These are phyloP conservation scores for Allodekkera sacchari DNA, from an alignment of 805 yeast species.

Conservation along the genomic window DNA sequence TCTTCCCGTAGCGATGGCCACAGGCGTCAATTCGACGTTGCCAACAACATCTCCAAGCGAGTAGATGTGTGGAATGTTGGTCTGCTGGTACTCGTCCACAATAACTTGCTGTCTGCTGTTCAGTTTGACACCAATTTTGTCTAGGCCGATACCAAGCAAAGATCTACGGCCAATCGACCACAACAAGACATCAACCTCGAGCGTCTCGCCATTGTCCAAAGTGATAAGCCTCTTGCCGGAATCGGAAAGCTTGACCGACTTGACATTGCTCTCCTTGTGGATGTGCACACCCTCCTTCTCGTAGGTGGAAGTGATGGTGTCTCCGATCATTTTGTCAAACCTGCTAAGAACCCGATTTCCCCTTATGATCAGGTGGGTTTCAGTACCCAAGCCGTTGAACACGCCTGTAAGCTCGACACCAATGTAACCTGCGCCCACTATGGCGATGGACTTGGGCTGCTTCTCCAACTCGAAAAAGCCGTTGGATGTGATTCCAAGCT, in stretches of 20 bases:
- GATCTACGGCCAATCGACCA: conserved; percentile 96
- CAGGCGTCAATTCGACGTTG: conserved; percentile 91
- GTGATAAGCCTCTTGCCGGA: conserved; percentile 42
- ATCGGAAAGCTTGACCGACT: conserved; percentile 37
- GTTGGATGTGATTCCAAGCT: conserved; percentile 79
- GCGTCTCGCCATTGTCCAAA: conserved; percentile 30
- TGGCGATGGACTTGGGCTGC: conserved; percentile 88
- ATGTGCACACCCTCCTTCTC: conserved; percentile 73
- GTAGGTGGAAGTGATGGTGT: conserved; percentile 73
- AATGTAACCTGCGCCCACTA: conserved; percentile 97
- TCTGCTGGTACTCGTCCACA: conserved; percentile 85
- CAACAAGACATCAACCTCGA: conserved; percentile 72
- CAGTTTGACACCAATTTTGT: conserved; percentile 61
- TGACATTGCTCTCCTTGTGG: conserved; percentile 55
- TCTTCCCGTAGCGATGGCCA: conserved; percentile 98
- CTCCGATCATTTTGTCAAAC: conserved; percentile 76
- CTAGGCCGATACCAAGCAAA: conserved; percentile 64
- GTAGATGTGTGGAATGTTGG: conserved; percentile 61
- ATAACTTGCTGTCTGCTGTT: conserved; percentile 54
- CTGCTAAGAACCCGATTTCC: conserved; percentile 85
- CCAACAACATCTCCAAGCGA: conserved; percentile 95
- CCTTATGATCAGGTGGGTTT: conserved; percentile 82
- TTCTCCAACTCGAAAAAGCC: conserved; percentile 75
- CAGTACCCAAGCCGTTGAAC: conserved; percentile 79
- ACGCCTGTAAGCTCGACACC: conserved; percentile 95